A percentile compares a stretch with the other conserved stretches of the same genome.
phyloP scores from a whole-genome alignment of 2,329 filamentous ascomycete species.

The Diaporthe caulivora region DNA sequence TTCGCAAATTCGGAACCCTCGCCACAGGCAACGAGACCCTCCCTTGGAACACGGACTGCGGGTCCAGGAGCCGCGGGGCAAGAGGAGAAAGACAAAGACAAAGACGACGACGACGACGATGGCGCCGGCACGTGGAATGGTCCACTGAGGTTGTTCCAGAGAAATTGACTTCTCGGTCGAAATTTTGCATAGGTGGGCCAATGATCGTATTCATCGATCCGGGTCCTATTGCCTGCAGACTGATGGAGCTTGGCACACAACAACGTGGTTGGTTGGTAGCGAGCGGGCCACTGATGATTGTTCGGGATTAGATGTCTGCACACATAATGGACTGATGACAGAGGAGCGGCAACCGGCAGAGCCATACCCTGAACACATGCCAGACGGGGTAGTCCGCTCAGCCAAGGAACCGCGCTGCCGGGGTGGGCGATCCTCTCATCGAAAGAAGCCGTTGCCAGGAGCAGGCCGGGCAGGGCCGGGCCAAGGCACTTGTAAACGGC shows the following conservation, averaged over 20 bases:
- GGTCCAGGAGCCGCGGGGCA: background rate
- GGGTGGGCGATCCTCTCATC: constrained; percentile 13
- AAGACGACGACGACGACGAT: constrained; percentile 6
- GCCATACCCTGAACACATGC: background rate
- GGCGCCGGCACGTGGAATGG: constrained; percentile 3
- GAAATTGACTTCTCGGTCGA: constrained; percentile 13
- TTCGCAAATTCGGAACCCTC: constrained; percentile 19
- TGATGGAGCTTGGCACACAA: background rate
- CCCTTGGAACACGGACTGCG: background rate
- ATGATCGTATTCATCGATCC: constrained; percentile 13
- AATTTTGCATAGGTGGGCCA: constrained; percentile 25
- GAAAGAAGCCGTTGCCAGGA: background rate
- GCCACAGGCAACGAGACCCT: constrained; percentile 4
- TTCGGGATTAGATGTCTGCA: background rate
- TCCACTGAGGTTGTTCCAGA: constrained; percentile 15
- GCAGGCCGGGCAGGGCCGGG: background rate
- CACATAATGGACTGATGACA: constrained; percentile 7
- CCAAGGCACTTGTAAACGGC: background rate
- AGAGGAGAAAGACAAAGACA: background rate
- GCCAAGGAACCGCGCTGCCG: constrained; percentile 14
- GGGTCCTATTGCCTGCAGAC: background rate
- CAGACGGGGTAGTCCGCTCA: constrained; percentile 5
- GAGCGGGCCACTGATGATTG: background rate
- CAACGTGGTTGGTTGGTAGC: background rate
- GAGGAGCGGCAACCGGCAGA: background rate